These are phyloP conservation scores for Passalora sequoiae DNA, from an alignment of 2,329 filamentous ascomycete species.

Conservation along the genomic window DNA sequence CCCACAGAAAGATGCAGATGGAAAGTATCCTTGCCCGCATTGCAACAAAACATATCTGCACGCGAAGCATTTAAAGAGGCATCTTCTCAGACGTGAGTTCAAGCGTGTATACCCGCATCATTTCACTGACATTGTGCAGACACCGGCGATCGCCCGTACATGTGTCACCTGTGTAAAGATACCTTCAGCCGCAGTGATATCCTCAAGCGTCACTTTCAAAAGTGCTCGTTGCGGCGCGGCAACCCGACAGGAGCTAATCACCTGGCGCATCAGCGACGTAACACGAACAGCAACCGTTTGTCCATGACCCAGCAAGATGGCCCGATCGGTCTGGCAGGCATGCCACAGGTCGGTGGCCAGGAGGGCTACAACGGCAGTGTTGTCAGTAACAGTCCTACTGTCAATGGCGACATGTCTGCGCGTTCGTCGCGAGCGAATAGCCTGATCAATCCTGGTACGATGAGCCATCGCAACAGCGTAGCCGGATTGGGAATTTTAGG, in stretches of 20 bases:
- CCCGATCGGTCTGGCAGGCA: conserved; percentile 33
- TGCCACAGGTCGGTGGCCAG: conserved; percentile 31
- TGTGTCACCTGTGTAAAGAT: conserved; percentile 95
- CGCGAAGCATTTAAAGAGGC: conserved; percentile 94
- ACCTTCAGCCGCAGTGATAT: conserved; percentile 98
- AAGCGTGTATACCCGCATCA: neutral
- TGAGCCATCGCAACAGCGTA: conserved; percentile 32
- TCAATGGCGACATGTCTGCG: conserved; percentile 41
- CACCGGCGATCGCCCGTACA: conserved; percentile 95
- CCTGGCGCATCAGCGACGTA: conserved; percentile 62
- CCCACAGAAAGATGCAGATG: conserved; percentile 90
- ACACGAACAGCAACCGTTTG: conserved; percentile 46
- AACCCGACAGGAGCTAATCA: conserved; percentile 95
- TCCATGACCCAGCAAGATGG: conserved; percentile 35
- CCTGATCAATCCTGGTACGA: conserved; percentile 39
- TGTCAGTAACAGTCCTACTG: conserved; percentile 32
- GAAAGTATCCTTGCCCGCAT: conserved; percentile 96
- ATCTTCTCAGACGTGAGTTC: conserved; percentile 87
- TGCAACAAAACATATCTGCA: conserved; percentile 98
- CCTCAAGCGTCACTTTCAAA: conserved; percentile 97
- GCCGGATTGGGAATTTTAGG: conserved; percentile 31
- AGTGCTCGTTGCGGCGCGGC: conserved; percentile 92
- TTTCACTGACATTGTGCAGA: conserved; percentile 55
- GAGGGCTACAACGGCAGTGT: conserved; percentile 28
- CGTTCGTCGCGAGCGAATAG: conserved; percentile 48